Evolutionary conservation across 2,329 filamentous ascomycete species (phyloP).

Genomic region (Alternaria triticina): DNA sequence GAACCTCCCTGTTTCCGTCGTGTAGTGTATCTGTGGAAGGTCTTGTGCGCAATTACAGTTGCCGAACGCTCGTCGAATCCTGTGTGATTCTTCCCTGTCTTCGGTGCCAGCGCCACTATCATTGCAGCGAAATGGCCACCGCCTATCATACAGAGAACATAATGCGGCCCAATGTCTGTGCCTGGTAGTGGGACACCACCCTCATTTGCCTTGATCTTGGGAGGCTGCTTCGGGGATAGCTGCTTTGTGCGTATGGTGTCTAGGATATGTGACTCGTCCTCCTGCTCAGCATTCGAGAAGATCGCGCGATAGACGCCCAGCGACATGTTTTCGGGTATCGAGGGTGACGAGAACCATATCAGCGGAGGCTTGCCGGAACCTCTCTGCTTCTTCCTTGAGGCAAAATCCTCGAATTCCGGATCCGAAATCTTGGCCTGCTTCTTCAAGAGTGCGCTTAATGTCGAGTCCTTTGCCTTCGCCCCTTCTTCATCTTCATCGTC

Average conservation of each 20-base stretch:
- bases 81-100: conserved; percentile 70
- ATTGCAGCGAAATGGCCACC: conserved; percentile 97
- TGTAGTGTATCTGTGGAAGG: conserved; percentile 96
- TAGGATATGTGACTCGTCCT: conserved; percentile 65
- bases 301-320: conserved; percentile 87
- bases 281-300: conserved; percentile 74
- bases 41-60: conserved; percentile 91
- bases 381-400: conserved; percentile 57
- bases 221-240: conserved; percentile 65
- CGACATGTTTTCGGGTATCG: conserved; percentile 77
- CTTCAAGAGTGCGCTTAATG: conserved; percentile 77
- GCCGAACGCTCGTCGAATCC: conserved; percentile 83
- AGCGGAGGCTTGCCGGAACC: conserved; percentile 74
- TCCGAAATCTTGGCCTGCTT: conserved; percentile 78
- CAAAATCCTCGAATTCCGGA: conserved; percentile 57
- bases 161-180: conserved; percentile 75
- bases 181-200: conserved; percentile 65
- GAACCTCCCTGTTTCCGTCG: conserved; percentile 94
- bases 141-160: conserved; percentile 98
- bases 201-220: conserved; percentile 55
- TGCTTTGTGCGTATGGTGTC: conserved; percentile 79
- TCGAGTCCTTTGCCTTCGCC: conserved; percentile 67
- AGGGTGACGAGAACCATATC: conserved; percentile 82
- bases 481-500: conserved; percentile 66
- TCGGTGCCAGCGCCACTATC: conserved; percentile 87